Evolutionary conservation across 345 rosid species (phyloP), one percentile per base, ranked within the genome.

Genomic region (Citrus reticulata): DNA sequence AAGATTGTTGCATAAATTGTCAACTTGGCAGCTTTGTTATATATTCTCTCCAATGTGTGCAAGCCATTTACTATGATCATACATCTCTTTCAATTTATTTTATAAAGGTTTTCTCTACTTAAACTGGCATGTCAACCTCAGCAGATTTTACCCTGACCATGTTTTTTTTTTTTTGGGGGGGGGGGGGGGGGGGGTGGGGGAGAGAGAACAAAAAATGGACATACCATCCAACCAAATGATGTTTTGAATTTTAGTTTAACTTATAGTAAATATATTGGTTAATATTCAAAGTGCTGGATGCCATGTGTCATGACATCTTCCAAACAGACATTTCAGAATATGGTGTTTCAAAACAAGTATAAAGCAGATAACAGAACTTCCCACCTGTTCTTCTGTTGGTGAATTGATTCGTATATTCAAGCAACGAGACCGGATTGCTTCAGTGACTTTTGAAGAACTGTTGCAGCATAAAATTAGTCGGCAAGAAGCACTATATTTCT

Each of bases 401-500:
- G 98, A 87, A 89, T 88, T 94, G 78, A 96, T 84, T 66, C 93
- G 88, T 72, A 96, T 87, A 84, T 96, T 96, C 79, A 96, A 89
- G 83, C 99, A 96, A n/a, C 99, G 97, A 77, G 98, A 96, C 66
- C 94, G 90, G 64, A 96, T 96, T 32, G 99, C 99, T 85, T 96
- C 99, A 6, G 95, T 88, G 70, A 96, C 98, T 87, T 88, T 96
- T 17, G 98, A 96, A 80, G 97, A 96, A 74, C 99, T 94, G 83
- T 96, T 94, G 80, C 99, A 92, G 86, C 98, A 96, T 62, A 94
- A 89, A 80, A 96, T 92, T 75, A 96, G 89, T 66, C 97, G 89
- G 84, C 99, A 96, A 68, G 88, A 94, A 67, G 95, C 77, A 84
- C 98, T 94, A 71, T 94, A 96, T 71, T 96, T 96, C 91, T 96